Evolutionary conservation across 2,329 filamentous ascomycete genomes (phyloP).

Genomic region (Didymella exigua): DNA sequence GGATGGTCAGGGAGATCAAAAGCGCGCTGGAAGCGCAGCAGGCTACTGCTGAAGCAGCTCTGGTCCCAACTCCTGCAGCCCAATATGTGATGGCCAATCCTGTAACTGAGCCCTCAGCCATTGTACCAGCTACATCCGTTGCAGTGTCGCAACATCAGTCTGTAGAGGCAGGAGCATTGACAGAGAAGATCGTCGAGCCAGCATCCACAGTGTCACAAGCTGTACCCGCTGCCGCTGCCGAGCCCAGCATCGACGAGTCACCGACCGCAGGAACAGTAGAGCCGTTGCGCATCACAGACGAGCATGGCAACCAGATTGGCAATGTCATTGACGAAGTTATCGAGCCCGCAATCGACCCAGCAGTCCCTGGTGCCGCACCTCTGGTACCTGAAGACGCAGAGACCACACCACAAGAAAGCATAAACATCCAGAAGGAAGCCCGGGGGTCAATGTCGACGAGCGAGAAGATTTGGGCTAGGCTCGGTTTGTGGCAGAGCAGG

Average conservation of each 20-base stretch:
- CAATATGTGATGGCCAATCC: conserved; percentile 1
- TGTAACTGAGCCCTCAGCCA: not conserved
- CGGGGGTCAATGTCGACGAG: conserved; percentile 3
- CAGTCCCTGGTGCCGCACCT: conserved; percentile 16
- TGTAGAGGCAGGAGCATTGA: conserved; percentile 25
- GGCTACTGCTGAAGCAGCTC: conserved; percentile 21
- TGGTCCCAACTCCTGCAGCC: conserved; percentile 4
- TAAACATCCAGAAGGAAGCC: conserved; percentile 25
- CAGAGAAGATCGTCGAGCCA: conserved; percentile 28
- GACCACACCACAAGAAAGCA: conserved; percentile 17
- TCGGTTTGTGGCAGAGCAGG: conserved; percentile 31
- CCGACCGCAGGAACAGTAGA: conserved; percentile 17
- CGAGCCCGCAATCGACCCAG: conserved; percentile 16
- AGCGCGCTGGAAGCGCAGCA: conserved; percentile 43
- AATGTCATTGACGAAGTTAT: conserved; percentile 4
- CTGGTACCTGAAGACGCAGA: not conserved
- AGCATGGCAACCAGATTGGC: conserved; percentile 2
- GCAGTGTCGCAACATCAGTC: conserved; percentile 5
- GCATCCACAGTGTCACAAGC: not conserved
- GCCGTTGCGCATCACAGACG: conserved; percentile 13
- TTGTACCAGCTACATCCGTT: not conserved
- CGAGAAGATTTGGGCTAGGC: conserved; percentile 12
- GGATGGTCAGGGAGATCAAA: conserved; percentile 77
- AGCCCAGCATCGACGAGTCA: conserved; percentile 14
- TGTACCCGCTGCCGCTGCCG: not conserved